Conservation (phyloP, 2,329 filamentous ascomycete species). For the Lasiodiplodia gonubiensis region DNA sequence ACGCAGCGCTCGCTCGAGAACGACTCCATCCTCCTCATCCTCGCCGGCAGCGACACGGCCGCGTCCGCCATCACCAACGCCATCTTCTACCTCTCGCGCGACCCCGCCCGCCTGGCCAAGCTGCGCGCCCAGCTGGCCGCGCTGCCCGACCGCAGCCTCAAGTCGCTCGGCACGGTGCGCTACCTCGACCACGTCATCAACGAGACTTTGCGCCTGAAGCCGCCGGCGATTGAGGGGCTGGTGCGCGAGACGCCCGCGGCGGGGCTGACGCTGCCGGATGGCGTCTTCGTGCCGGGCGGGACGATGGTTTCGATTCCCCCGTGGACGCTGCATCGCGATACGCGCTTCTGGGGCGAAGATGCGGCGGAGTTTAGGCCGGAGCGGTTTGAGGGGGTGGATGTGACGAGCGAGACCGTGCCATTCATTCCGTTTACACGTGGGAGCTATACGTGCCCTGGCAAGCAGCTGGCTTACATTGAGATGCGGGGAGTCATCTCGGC, state of each 20-base stretch:
- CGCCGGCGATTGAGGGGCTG: slow-evolving; percentile 46
- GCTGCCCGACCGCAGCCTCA: slow-evolving; percentile 42
- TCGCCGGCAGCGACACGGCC: slow-evolving; percentile 37
- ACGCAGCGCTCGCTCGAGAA: slow-evolving; percentile 37
- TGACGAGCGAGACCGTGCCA: not conserved
- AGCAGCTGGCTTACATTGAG: slow-evolving; percentile 34
- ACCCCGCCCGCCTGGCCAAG: slow-evolving; percentile 6
- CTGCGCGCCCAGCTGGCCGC: slow-evolving; percentile 28
- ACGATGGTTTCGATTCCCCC: slow-evolving; percentile 35
- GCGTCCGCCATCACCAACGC: slow-evolving; percentile 12
- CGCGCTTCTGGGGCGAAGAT: slow-evolving; percentile 37
- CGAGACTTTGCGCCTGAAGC: slow-evolving; percentile 51
- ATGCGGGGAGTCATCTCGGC: slow-evolving; percentile 33
- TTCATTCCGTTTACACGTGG: slow-evolving; percentile 20
- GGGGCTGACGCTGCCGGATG: slow-evolving; percentile 44
- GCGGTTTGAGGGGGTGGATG: slow-evolving; percentile 2
- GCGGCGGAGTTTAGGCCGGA: slow-evolving; percentile 20
- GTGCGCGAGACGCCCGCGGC: slow-evolving; percentile 46
- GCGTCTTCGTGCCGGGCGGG: slow-evolving; percentile 46
- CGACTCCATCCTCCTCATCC: slow-evolving; percentile 43
- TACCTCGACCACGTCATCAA: slow-evolving; percentile 51
- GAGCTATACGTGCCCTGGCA: slow-evolving; percentile 29
- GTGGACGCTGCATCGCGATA: slow-evolving; percentile 31
- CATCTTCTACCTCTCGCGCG: slow-evolving; percentile 34
- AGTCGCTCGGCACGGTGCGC: slow-evolving; percentile 36